Conservation (phyloP, 306 rosid genomes). For the Begonia loranthoides region DNA sequence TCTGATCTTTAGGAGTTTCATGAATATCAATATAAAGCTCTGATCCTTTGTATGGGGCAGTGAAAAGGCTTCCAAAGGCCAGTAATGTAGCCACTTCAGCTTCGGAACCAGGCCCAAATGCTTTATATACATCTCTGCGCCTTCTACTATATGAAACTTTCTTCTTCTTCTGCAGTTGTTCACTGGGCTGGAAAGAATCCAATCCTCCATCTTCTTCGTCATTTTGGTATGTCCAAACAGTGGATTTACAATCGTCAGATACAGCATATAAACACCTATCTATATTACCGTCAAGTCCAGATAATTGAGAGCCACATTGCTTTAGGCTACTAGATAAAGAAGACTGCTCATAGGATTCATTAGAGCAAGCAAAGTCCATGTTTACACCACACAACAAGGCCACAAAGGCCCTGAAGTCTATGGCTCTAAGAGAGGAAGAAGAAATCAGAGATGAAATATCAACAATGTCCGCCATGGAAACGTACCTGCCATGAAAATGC, state of each 20-base stretch:
- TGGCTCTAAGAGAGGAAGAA: slow-evolving; percentile 34
- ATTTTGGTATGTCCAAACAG: slow-evolving; percentile 70
- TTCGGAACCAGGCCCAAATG: slow-evolving; percentile 63
- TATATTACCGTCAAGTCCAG: slow-evolving; percentile 35
- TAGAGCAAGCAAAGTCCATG: slow-evolving; percentile 34
- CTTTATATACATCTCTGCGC: slow-evolving; percentile 42
- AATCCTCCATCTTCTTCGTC: slow-evolving; percentile 41
- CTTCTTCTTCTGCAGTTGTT: slow-evolving; percentile 64
- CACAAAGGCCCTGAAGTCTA: slow-evolving; percentile 68
- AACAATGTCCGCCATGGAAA: slow-evolving; percentile 62
- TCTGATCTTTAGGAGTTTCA: slow-evolving; percentile 38
- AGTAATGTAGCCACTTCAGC: slow-evolving; percentile 52
- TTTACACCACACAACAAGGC: slow-evolving; percentile 55
- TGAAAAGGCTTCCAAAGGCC: slow-evolving; percentile 91
- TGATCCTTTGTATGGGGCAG: slow-evolving; percentile 61
- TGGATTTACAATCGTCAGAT: slow-evolving; percentile 65
- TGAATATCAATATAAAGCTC: slow-evolving; percentile 50
- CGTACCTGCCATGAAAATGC: slow-evolving; percentile 36
- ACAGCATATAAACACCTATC: slow-evolving; percentile 55
- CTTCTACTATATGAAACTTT: slow-evolving; percentile 48
- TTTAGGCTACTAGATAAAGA: slow-evolving; percentile 30
- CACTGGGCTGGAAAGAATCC: slow-evolving; percentile 76
- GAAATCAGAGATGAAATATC: slow-evolving; percentile 57
- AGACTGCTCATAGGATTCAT: slow-evolving; percentile 19
- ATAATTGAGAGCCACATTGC: slow-evolving; percentile 48